A percentile compares a stretch with the other conserved stretches of the same genome.
Conservation (phyloP, 306 rosid genomes). For the Fragaria iinumae region DNA sequence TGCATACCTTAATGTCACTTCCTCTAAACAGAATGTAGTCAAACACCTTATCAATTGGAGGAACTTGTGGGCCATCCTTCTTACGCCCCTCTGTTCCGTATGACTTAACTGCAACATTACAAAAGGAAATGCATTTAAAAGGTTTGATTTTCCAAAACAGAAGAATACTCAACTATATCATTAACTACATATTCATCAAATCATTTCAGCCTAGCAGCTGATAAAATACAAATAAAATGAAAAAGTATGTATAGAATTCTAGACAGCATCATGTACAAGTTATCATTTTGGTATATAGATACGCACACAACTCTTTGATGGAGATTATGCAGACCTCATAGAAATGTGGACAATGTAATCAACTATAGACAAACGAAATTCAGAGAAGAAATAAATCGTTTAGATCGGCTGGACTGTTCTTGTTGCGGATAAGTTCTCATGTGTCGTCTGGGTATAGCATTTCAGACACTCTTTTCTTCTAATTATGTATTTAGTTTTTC, state of each 20-base stretch:
- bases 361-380: neutral
- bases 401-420: neutral
- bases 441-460: neutral
- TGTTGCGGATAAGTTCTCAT: neutral
- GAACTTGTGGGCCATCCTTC: conserved; percentile 68
- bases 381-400: neutral
- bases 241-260: neutral
- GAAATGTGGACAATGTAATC: no score
- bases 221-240: no score
- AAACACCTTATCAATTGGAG: conserved; percentile 60
- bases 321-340: neutral
- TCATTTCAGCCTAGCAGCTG: neutral
- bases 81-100: conserved; percentile 80
- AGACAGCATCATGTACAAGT: neutral
- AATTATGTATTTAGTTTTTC: neutral
- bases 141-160: conserved; percentile 9
- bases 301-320: neutral
- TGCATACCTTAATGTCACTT: conserved; percentile 66
- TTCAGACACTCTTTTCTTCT: neutral
- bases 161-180: neutral
- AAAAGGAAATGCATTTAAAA: conserved; percentile 16
- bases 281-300: neutral
- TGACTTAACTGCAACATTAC: conserved; percentile 56
- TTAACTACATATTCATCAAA: neutral
- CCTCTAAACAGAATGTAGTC: conserved; percentile 73